A percentile compares a stretch with the other conserved stretches of the same genome.
Evolutionary conservation across 805 yeast species (phyloP).

Genomic region (Scheffersomyces spartinae): DNA sequence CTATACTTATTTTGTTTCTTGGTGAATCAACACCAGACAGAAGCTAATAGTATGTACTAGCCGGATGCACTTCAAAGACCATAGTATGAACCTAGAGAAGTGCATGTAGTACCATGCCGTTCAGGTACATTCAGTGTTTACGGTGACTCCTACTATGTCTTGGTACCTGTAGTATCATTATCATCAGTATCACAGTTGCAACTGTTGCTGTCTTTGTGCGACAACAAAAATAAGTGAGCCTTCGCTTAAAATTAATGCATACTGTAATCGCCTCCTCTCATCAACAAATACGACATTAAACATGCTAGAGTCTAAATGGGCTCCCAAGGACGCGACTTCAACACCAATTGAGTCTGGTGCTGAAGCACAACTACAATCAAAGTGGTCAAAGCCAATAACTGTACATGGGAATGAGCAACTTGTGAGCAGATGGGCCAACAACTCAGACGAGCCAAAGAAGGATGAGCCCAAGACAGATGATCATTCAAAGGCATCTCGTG

Average conservation of each 20-base stretch:
- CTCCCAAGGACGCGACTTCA: conserved; percentile 12
- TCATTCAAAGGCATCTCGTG: conserved; percentile 1
- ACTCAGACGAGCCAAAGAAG: conserved; percentile 1
- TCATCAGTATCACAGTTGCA: background rate
- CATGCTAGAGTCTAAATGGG: conserved; percentile 22
- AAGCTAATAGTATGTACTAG: no score
- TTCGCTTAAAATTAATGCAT: no score
- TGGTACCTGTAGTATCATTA: background rate
- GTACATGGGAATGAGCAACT: conserved; percentile 8
- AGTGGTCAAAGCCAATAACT: conserved; percentile 6
- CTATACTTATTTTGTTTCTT: no score
- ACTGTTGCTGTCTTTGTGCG: background rate
- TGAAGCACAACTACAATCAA: no score
- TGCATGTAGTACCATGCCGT: no score
- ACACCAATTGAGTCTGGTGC: background rate
- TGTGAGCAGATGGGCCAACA: conserved; percentile 24
- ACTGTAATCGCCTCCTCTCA: no score
- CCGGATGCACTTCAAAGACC: no score
- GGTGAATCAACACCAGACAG: no score
- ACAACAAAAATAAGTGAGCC: no score
- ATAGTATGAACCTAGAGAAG: no score
- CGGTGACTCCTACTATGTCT: background rate
- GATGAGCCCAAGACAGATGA: background rate
- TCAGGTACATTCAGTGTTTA: no score
- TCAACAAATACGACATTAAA: conserved; percentile 7